A percentile compares a stretch with the other conserved stretches of the same genome.
These are phyloP conservation scores for Ophiostoma sp. DNA, from an alignment of 2,329 filamentous ascomycete genomes.

Conservation along the genomic window DNA sequence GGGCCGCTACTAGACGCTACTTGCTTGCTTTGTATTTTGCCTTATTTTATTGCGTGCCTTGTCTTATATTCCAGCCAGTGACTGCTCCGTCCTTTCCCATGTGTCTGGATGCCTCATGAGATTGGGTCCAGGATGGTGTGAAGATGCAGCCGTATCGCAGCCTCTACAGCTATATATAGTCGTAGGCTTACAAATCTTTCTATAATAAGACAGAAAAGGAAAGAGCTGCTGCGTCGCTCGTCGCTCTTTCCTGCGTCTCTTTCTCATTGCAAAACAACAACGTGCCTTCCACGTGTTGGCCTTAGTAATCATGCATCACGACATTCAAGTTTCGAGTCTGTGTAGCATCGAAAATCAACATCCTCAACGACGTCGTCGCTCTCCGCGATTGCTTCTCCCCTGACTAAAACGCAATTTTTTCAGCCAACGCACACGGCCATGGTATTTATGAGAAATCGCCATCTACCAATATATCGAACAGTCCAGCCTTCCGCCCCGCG, in stretches of 20 bases:
- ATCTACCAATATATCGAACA: background rate
- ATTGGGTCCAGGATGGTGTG: too few species aligned
- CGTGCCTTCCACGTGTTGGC: background rate
- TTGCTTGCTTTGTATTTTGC: background rate
- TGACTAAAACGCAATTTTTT: background rate
- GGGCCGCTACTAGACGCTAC: background rate
- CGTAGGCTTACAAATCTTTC: too few species aligned
- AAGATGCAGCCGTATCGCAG: background rate
- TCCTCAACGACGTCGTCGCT: background rate
- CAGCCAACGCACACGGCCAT: background rate
- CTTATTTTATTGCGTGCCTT: background rate
- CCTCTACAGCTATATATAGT: too few species aligned
- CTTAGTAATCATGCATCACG: constrained; percentile 4
- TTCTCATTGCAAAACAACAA: background rate
- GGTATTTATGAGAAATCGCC: background rate
- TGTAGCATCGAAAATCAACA: background rate
- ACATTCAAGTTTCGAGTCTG: background rate
- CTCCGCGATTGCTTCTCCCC: background rate
- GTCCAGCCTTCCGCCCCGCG: constrained; percentile 3
- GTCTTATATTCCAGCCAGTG: background rate
- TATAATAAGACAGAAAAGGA: background rate
- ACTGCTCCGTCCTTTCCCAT: background rate
- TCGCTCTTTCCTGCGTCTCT: background rate
- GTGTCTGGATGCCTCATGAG: background rate
- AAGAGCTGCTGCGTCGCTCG: background rate